Evolutionary conservation across 371 early-diverging fungal species (phyloP).

Genomic region (Mortierella polycephala): DNA sequence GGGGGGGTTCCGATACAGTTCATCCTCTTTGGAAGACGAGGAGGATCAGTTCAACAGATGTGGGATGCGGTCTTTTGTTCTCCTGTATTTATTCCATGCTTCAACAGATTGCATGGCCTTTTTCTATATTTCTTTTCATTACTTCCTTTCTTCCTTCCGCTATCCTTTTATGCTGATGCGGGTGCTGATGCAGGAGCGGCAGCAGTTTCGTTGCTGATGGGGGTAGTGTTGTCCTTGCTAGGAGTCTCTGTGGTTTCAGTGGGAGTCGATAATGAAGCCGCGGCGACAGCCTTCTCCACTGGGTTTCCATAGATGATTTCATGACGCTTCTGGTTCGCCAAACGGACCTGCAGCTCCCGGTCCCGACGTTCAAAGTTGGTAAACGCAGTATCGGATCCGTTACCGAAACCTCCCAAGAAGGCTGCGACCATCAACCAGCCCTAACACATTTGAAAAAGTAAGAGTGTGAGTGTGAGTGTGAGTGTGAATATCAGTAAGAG

Average conservation of each 20-base stretch:
- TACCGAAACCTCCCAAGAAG: constrained; percentile 49
- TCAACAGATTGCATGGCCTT: not conserved
- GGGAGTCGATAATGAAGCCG: constrained; percentile 23
- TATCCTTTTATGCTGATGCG: not conserved
- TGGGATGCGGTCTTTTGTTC: not conserved
- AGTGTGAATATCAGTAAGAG: not conserved
- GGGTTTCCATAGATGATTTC: constrained; percentile 37
- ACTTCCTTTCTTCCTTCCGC: not conserved
- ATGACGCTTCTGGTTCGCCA: constrained; percentile 39
- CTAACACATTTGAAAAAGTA: constrained; percentile 6
- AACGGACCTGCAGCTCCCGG: constrained; percentile 43
- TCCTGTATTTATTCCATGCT: not conserved
- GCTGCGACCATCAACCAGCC: constrained; percentile 53
- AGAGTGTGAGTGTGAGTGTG: not conserved
- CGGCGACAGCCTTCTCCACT: constrained; percentile 20
- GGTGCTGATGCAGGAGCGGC: not conserved
- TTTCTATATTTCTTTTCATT: not conserved
- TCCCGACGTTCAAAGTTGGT: constrained; percentile 51
- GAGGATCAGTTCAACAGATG: too few species aligned
- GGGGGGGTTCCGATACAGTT: too few species aligned
- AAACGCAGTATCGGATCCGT: constrained; percentile 50
- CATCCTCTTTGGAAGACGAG: too few species aligned
- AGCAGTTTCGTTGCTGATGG: not conserved
- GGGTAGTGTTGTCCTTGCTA: not conserved
- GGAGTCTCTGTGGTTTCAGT: not conserved